phyloP scores from a whole-genome alignment of 2,329 filamentous ascomycete species.

The Botryotinia calthae region DNA sequence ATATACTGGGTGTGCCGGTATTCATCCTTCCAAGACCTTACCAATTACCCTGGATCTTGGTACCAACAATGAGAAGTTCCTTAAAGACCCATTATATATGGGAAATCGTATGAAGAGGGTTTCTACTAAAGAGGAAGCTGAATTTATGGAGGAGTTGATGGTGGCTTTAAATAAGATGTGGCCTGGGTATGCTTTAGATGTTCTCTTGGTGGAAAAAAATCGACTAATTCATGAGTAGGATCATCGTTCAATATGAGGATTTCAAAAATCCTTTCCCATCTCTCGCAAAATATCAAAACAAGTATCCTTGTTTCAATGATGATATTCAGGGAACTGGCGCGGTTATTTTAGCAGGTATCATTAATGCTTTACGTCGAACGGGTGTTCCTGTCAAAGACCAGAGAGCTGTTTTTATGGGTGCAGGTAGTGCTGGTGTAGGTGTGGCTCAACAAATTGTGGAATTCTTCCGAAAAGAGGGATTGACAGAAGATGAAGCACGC shows the following conservation, averaged over 20 bases:
- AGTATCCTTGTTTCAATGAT: slow-evolving; percentile 87
- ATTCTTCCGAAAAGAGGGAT: slow-evolving; percentile 64
- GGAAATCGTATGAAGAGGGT: slow-evolving; percentile 66
- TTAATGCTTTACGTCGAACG: slow-evolving; percentile 69
- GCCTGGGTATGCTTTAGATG: slow-evolving; percentile 61
- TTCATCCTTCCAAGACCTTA: slow-evolving; percentile 75
- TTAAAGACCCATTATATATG: slow-evolving; percentile 76
- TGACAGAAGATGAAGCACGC: slow-evolving; percentile 68
- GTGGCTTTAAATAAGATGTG: slow-evolving; percentile 64
- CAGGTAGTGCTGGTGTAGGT: slow-evolving; percentile 77
- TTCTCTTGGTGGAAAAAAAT: slow-evolving; percentile 62
- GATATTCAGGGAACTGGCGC: slow-evolving; percentile 88
- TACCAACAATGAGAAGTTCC: slow-evolving; percentile 72
- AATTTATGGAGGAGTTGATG: slow-evolving; percentile 74
- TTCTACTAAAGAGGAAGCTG: slow-evolving; percentile 68
- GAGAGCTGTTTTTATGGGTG: slow-evolving; percentile 73
- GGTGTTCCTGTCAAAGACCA: slow-evolving; percentile 64
- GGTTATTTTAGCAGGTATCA: slow-evolving; percentile 78
- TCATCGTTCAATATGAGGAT: slow-evolving; percentile 66
- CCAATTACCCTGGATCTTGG: slow-evolving; percentile 83
- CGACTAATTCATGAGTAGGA: slow-evolving; percentile 17
- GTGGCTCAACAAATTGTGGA: slow-evolving; percentile 82
- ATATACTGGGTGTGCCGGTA: slow-evolving; percentile 80
- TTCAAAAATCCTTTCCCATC: slow-evolving; percentile 60
- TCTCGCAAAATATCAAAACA: slow-evolving; percentile 68